These are phyloP conservation scores for Talaromyces sp. DNA, from an alignment of 2,329 filamentous ascomycete genomes.

Conservation along the genomic window DNA sequence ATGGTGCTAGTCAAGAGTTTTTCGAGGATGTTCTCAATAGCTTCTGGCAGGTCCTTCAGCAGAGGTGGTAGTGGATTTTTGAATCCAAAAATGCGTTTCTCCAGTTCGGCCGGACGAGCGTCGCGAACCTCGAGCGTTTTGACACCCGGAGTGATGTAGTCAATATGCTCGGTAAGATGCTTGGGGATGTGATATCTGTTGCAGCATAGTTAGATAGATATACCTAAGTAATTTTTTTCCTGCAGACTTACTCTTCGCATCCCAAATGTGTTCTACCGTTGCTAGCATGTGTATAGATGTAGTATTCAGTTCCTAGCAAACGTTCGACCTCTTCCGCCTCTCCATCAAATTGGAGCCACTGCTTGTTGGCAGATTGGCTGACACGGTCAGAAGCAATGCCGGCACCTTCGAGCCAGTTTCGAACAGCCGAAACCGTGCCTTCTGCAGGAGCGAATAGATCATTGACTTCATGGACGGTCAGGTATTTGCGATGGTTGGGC, in stretches of 20 bases:
- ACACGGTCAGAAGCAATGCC: constrained; percentile 24
- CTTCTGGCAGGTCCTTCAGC: constrained; percentile 21
- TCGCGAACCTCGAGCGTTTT: constrained; percentile 28
- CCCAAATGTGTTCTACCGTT: constrained; percentile 32
- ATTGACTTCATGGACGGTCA: constrained; percentile 28
- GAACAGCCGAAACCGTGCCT: constrained; percentile 26
- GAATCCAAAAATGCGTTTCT: constrained; percentile 23
- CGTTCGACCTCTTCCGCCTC: constrained; percentile 33
- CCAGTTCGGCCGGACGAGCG: constrained; percentile 14
- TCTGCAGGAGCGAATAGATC: constrained; percentile 33
- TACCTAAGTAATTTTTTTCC: too few relatives aligned
- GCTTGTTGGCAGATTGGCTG: constrained; percentile 27
- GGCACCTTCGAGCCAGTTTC: constrained; percentile 25
- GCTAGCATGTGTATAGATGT: constrained; percentile 32
- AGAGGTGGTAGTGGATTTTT: constrained; percentile 20
- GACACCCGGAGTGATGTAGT: constrained; percentile 32
- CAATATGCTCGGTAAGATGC: constrained; percentile 27
- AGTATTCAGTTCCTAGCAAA: constrained; percentile 38
- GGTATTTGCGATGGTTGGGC: constrained; percentile 31
- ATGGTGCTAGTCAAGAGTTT: constrained; percentile 17
- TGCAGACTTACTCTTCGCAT: constrained; percentile 36
- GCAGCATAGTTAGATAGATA: constrained; percentile 5
- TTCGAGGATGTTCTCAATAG: constrained; percentile 20
- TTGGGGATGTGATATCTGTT: constrained; percentile 27
- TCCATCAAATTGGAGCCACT: constrained; percentile 40